Conservation (phyloP, 164 flowering plant species). For the Houttuynia cordata region DNA sequence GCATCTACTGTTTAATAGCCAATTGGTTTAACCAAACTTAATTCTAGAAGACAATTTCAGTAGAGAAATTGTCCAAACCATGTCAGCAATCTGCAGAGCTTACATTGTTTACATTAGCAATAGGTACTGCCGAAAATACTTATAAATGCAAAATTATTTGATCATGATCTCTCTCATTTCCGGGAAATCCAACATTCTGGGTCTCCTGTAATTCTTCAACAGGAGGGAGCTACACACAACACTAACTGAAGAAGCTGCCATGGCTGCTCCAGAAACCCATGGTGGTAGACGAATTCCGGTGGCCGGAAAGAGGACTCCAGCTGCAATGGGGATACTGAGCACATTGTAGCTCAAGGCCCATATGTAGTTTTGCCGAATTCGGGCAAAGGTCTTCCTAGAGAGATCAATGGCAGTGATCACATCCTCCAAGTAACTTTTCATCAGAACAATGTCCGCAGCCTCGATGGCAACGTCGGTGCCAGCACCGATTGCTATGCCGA, state of each 20-base stretch:
- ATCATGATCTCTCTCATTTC: constrained; percentile 3
- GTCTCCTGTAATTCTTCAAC: constrained; percentile 10
- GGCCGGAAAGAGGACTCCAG: constrained; percentile 35
- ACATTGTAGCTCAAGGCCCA: constrained; percentile 39
- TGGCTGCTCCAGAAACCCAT: constrained; percentile 51
- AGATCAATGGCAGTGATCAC: constrained; percentile 48
- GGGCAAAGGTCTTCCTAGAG: constrained; percentile 34
- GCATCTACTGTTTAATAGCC: too few relatives aligned
- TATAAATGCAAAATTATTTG: background rate
- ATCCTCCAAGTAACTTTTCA: constrained; percentile 23
- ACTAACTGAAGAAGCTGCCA: constrained; percentile 51
- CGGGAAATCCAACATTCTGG: constrained; percentile 2
- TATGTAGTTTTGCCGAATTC: constrained; percentile 35
- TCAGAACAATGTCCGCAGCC: constrained; percentile 3
- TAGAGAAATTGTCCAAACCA: too few relatives aligned
- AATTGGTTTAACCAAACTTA: too few relatives aligned
- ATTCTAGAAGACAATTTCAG: too few relatives aligned
- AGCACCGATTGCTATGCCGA: constrained; percentile 6
- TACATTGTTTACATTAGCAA: too few relatives aligned
- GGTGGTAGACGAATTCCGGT: constrained; percentile 39
- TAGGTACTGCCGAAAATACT: too few relatives aligned
- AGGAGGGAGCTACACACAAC: constrained; percentile 25
- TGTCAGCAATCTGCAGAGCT: too few relatives aligned
- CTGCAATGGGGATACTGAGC: constrained; percentile 37
- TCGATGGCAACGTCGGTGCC: constrained; percentile 8